phyloP scores from a whole-genome alignment of 2,329 filamentous ascomycete genomes.

The Aureobasidium sp. region DNA sequence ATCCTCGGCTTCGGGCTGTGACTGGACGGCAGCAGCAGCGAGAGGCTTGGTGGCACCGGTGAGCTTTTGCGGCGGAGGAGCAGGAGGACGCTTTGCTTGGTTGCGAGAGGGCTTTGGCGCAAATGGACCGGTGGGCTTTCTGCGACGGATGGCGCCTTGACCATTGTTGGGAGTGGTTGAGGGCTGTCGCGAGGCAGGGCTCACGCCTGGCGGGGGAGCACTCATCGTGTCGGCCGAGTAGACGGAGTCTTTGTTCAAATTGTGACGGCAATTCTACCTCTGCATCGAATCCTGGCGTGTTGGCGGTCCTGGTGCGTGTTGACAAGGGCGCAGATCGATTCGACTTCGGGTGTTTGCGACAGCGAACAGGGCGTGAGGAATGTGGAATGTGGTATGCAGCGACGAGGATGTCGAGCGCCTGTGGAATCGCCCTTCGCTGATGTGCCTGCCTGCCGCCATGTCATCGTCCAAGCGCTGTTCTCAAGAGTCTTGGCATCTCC shows the following conservation, averaged over 20 bases:
- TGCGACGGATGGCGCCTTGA: conserved; percentile 26
- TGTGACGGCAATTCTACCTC: neutral
- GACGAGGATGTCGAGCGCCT: neutral
- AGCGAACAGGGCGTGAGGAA: neutral
- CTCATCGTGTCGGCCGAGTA: conserved; percentile 21
- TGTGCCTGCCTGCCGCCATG: neutral
- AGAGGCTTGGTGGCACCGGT: conserved; percentile 7
- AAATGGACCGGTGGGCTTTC: conserved; percentile 23
- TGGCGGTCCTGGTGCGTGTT: neutral
- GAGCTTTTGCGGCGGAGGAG: conserved; percentile 15
- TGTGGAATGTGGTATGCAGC: neutral
- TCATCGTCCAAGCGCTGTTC: neutral
- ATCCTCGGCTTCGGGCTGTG: conserved; percentile 16
- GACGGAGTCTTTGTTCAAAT: neutral
- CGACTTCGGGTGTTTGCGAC: neutral
- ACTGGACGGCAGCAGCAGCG: neutral
- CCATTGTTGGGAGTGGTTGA: conserved; percentile 31
- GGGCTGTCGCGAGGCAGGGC: conserved; percentile 23
- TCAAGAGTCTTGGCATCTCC: neutral
- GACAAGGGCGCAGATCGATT: neutral
- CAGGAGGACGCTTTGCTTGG: conserved; percentile 6
- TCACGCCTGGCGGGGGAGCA: conserved; percentile 26
- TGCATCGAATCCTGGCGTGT: neutral
- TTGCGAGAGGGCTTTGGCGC: conserved; percentile 1
- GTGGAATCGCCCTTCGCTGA: neutral